Base-by-base conservation (phyloP, 768 basidiomycete species). In the Leccinellum albellum region DNA sequence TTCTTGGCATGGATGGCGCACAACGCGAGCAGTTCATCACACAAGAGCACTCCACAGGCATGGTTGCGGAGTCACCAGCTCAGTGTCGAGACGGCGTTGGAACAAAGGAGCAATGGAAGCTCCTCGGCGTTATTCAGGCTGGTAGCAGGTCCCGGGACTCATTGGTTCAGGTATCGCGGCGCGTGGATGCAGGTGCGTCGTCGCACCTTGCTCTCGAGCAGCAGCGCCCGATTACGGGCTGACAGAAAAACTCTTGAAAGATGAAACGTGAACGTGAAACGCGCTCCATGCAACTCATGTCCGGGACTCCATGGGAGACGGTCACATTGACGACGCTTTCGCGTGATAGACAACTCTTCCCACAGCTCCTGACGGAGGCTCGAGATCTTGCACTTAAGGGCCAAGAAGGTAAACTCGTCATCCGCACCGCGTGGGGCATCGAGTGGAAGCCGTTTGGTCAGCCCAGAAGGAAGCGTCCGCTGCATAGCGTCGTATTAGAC, bases 361-460 rank as follows among this genome's bases (percentile, higher is more conserved):
- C 92, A 1, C 65, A 77, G 44, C 77, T 99, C 6, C 84, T 99
- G 4, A 73, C 82, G 2, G 96, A 99, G 70, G 96, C 97, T n/a
- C 81, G 92, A 51, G 87, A 91, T 66, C 77, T 95, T 40, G 95
- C 94, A 1, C 81, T 96, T 78, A 81, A 77, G 31, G 87, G 82
- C 0, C 89, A 94, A 59, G 92, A 96, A 70, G 96, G 95, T 50
- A 94, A 94, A 66, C 91, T 96, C 9, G 90, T 98, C 55, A 89
- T 99, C 56, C 91, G 95, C 64, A 97, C 94, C 1, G 92, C 96
- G 4, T 97, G 95, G 94, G 94, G 94, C 0, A 88, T 87, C 31
- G 94, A 98, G 64, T 99, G 97, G 97, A 81, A 85, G 59, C 94
- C 91, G 8, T 98, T 99, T 67, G 97, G 97, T 7, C 88, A 88